These are phyloP conservation scores for Trichosporon coremiiforme DNA, from an alignment of 1,284 basidiomycete genomes.

Conservation along the genomic window DNA sequence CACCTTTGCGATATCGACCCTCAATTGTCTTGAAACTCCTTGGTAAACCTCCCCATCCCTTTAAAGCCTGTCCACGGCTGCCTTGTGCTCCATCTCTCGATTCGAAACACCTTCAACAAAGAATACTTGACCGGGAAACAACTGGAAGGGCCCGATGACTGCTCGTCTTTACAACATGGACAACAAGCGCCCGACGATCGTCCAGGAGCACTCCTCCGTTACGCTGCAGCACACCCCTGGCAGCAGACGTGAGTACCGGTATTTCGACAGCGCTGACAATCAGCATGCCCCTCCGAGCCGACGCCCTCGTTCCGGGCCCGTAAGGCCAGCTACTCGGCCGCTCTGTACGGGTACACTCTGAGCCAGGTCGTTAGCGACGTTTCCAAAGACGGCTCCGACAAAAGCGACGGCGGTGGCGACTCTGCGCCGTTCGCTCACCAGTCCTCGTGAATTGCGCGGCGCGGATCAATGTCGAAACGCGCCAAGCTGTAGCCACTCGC, in stretches of 20 bases:
- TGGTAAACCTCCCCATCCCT: background rate
- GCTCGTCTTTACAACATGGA: background rate
- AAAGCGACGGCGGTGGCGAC: background rate
- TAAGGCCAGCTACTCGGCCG: slow-evolving; percentile 11
- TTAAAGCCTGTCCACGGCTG: too few species aligned
- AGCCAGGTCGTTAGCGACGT: background rate
- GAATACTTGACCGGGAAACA: too few species aligned
- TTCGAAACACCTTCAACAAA: too few species aligned
- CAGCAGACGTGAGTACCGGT: background rate
- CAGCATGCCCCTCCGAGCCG: background rate
- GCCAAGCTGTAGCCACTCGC: background rate
- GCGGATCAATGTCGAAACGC: too few species aligned
- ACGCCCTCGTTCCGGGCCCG: slow-evolving; percentile 1
- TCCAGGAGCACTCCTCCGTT: background rate
- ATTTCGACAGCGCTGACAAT: background rate
- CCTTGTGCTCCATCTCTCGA: too few species aligned
- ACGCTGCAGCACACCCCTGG: slow-evolving; percentile 3
- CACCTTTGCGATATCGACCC: too few species aligned
- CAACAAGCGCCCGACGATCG: background rate
- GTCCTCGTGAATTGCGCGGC: background rate
- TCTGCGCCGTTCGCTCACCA: background rate
- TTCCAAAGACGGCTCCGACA: background rate
- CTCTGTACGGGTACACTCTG: slow-evolving; percentile 11
- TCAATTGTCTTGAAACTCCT: background rate
- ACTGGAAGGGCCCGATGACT: too few species aligned